Evolutionary conservation across 305 asterid species (phyloP), one percentile per base, ranked within the genome.

Genomic region (Salvia sclarea): DNA sequence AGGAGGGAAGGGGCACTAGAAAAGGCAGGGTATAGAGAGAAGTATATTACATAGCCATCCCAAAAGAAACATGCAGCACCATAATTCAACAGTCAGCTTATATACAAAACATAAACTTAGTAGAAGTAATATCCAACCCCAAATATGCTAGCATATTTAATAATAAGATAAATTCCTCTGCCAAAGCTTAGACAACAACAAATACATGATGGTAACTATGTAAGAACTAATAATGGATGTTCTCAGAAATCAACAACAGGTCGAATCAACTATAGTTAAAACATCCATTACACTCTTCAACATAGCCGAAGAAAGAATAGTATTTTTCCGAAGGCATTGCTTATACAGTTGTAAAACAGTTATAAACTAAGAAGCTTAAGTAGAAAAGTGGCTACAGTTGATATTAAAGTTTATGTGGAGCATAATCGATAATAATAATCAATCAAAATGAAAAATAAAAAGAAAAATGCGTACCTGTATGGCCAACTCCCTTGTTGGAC

Each of bases 401-500:
- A 24, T 28, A 17, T 2, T 10, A n/a, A 10, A 22, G n/a, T 40
- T 16, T 8, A 11, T 31, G 11, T 25, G 24, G 18, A 16, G 61
- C 53, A 14, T 17, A 22, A 60, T 38, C 13, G 45, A 68, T 9
- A 45, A n/a, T n/a, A n/a, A n/a, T n/a, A n/a, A n/a, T n/a, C n/a
- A n/a, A n/a, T n/a, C n/a, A 12, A 49, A 70, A 57, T 58, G 31
- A 9, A 35, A 28, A 28, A 50, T 5, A 2, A 24, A 14, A 57
- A 25, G 28, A 35, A 0, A 38, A 1, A 6, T 6, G n/a, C 6
- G 31, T 81, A 90, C 97, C 94, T 93, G 97, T 25, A 88, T 83
- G 63, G 96, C 98, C 81, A 94, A 81, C 81, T 94, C 98, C 81
- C 98, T 87, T 17, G 96, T 91, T 38, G 98, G 98, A 81, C 99